Base-by-base conservation (phyloP, 2,329 filamentous ascomycete genomes). In the Akanthomyces dipterigenus region DNA sequence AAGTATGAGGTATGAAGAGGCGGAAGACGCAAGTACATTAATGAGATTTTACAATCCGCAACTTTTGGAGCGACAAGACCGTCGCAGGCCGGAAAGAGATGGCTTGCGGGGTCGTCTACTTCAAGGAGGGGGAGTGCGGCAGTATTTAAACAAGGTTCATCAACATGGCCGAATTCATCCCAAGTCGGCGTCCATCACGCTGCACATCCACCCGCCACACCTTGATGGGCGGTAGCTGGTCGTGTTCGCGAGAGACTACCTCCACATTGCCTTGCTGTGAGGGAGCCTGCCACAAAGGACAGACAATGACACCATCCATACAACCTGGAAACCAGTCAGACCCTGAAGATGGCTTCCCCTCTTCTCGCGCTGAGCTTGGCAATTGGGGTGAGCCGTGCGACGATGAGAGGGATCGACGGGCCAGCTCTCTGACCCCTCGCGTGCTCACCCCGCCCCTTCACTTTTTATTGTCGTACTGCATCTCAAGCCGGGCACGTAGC, bases 141-240 rank as follows among this genome's bases (percentile, higher is more conserved):
- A 11, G 18, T n/a, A 24, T 58, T 58, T 49, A 60, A 53, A 43
- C 28, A 43, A 6, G 46, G 36, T 45, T 53, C 45, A 34, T 43
- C 11, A 5, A 53, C 46, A 36, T 6, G 48, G 36, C 56, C 38
- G 56, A 53, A 60, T 60, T 53, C 48, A 53, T 60, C 36, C n/a
- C 20, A 60, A 24, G 38, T 16, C 28, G 38, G 12, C n/a, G 46
- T 26, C 18, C 56, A 53, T 60, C 55, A 28, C 45, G 24, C 36
- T 14, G 45, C 20, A 43, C 26, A 58, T 57, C 55, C 55, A 58
- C 56, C 22, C 16, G 5, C 48, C 48, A 60, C 56, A 60, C 56
- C 56, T 45, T 60, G 48, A 60, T 60, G 56, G 56, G 36, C 38
- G 48, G n/a, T 48, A 26, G 38, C 48, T 49, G 48, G 56, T n/a